Evolutionary conservation across 1,284 basidiomycete genomes (phyloP).

Genomic region (Ustilago nuda): DNA sequence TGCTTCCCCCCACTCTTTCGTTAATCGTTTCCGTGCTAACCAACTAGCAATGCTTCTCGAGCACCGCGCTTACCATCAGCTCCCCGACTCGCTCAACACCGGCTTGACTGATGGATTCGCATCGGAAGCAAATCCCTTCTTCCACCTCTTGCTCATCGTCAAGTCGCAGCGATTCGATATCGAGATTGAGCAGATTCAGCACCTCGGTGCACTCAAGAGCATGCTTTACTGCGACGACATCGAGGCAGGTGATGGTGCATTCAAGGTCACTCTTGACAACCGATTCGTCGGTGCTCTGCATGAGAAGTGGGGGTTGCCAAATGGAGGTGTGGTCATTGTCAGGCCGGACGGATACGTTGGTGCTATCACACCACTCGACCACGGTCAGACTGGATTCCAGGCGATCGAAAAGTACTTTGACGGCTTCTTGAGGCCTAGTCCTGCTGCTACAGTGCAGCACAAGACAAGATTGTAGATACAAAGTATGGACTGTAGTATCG

Average conservation of each 20-base stretch:
- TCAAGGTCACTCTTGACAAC: slow-evolving; percentile 66
- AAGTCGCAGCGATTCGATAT: slow-evolving; percentile 61
- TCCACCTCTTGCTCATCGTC: slow-evolving; percentile 66
- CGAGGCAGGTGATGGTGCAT: slow-evolving; percentile 70
- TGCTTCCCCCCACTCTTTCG: slow-evolving; percentile 52
- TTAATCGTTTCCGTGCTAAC: slow-evolving; percentile 56
- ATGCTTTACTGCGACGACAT: slow-evolving; percentile 72
- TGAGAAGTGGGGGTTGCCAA: slow-evolving; percentile 73
- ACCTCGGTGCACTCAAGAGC: slow-evolving; percentile 69
- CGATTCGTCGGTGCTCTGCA: slow-evolving; percentile 70
- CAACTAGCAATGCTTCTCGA: slow-evolving; percentile 38
- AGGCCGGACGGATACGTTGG: slow-evolving; percentile 82
- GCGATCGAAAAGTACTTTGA: slow-evolving; percentile 74
- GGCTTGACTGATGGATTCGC: slow-evolving; percentile 57
- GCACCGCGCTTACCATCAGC: slow-evolving; percentile 48
- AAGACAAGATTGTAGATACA: slow-evolving; percentile 20
- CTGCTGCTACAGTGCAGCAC: background rate
- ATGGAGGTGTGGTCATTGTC: slow-evolving; percentile 77
- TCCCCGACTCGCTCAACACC: slow-evolving; percentile 53
- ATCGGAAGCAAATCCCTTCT: slow-evolving; percentile 67
- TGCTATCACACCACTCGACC: slow-evolving; percentile 73
- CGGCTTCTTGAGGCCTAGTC: slow-evolving; percentile 48
- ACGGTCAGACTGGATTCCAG: slow-evolving; percentile 70
- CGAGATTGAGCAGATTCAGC: slow-evolving; percentile 63
- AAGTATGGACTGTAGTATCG: background rate